Evolutionary conservation across 2,329 filamentous ascomycete species (phyloP).

Genomic region (Sclerotinia nivalis): DNA sequence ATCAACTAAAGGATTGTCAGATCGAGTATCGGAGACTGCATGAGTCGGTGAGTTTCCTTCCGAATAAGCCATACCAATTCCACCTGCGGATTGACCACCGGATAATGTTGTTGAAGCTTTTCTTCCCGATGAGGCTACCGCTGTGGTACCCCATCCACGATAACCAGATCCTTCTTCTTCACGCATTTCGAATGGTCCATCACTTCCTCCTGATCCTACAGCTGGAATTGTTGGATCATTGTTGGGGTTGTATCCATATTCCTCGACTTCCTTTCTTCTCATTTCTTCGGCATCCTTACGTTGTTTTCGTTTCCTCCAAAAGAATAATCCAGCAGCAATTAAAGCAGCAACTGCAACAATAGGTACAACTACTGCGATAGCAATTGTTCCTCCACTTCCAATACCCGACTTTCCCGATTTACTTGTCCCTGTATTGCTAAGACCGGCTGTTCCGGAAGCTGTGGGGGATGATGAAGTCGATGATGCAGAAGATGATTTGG

Average conservation of each 20-base stretch:
- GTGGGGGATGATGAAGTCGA: slow-evolving; percentile 34
- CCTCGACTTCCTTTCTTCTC: slow-evolving; percentile 92
- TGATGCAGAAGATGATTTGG: slow-evolving; percentile 25
- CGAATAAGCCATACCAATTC: slow-evolving; percentile 66
- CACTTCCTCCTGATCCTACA: slow-evolving; percentile 47
- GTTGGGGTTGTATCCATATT: slow-evolving; percentile 98
- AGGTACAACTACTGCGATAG: slow-evolving; percentile 90
- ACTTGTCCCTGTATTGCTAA: slow-evolving; percentile 13
- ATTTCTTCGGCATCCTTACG: slow-evolving; percentile 83
- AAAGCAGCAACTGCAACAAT: slow-evolving; percentile 85
- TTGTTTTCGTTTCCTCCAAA: slow-evolving; percentile 88
- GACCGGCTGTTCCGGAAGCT: slow-evolving; percentile 29
- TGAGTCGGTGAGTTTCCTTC: slow-evolving; percentile 71
- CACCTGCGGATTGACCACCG: slow-evolving; percentile 58
- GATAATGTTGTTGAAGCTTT: slow-evolving; percentile 91
- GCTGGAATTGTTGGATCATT: slow-evolving; percentile 78
- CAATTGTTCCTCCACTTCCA: slow-evolving; percentile 68
- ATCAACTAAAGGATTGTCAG: slow-evolving; percentile 64
- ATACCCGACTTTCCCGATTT: background rate
- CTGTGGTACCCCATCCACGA: slow-evolving; percentile 88
- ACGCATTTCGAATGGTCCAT: slow-evolving; percentile 69
- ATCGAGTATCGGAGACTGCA: slow-evolving; percentile 65
- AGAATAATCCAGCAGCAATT: slow-evolving; percentile 72
- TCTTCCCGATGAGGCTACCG: slow-evolving; percentile 66
- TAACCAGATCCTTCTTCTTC: slow-evolving; percentile 80